phyloP scores from a whole-genome alignment of 345 rosid species.

The Citrus cavaleriei region DNA sequence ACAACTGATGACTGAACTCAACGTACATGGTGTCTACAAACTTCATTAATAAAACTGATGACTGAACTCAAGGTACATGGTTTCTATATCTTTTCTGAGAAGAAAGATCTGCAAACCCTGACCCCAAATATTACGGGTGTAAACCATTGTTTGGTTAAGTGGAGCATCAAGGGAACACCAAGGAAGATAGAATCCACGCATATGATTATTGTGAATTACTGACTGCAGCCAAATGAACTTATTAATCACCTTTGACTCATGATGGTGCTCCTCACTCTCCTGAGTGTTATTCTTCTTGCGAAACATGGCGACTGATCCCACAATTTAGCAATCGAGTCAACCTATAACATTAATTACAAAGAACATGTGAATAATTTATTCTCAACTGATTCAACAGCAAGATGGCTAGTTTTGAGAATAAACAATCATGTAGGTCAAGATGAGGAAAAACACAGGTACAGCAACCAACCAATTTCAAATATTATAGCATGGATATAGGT shows the following conservation, averaged over 20 bases:
- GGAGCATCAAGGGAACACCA: not conserved
- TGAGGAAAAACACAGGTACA: not conserved
- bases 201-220: not conserved
- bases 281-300: conserved; percentile 48
- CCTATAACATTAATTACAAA: conserved; percentile 15
- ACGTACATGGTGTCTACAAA: not conserved
- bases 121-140: not conserved
- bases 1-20: not conserved
- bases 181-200: not conserved
- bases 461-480: not conserved
- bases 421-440: not conserved
- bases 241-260: conserved; percentile 58
- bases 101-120: not conserved
- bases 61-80: not conserved
- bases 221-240: not conserved
- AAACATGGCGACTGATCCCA: conserved; percentile 49
- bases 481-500: not conserved
- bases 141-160: not conserved
- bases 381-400: not conserved
- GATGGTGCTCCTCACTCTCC: conserved; percentile 40
- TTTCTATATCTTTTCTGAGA: not conserved
- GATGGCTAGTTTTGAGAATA: not conserved
- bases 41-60: not conserved
- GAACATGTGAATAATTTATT: not conserved
- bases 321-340: conserved; percentile 15